phyloP scores from a whole-genome alignment of 2,329 filamentous ascomycete genomes.

The Drechslerella stenobrocha region DNA sequence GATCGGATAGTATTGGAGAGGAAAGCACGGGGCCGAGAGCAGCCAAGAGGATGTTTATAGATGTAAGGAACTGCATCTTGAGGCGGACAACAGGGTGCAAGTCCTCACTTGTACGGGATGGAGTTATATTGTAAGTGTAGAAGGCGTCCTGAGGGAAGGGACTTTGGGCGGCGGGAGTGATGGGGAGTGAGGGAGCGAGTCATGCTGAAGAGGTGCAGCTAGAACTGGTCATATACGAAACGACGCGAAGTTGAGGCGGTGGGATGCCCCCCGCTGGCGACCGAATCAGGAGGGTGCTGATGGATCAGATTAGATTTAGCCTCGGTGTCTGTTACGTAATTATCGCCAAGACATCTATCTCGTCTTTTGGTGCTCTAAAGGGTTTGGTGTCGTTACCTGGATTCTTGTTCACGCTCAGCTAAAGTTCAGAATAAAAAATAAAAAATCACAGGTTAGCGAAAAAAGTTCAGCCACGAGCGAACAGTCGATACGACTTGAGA shows the following conservation, averaged over 20 bases:
- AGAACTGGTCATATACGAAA: background rate
- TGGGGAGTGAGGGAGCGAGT: too few relatives aligned
- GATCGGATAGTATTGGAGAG: conserved; percentile 13
- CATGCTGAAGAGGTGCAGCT: too few relatives aligned
- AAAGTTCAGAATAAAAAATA: too few relatives aligned
- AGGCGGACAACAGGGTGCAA: background rate
- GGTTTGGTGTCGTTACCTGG: too few relatives aligned
- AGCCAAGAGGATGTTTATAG: conserved; percentile 15
- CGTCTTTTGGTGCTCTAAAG: too few relatives aligned
- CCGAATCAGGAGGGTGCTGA: conserved; percentile 23
- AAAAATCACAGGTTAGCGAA: too few relatives aligned
- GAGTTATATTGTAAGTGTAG: conserved; percentile 5
- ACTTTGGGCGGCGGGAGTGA: too few relatives aligned
- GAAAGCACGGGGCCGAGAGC: background rate
- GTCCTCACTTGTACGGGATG: conserved; percentile 17
- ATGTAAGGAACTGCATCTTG: conserved; percentile 21
- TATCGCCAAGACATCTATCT: background rate
- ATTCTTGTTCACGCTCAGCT: too few relatives aligned
- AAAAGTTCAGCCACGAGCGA: too few relatives aligned
- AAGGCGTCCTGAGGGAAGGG: too few relatives aligned
- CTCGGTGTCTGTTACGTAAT: background rate
- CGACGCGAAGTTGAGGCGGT: conserved; percentile 1
- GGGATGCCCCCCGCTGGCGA: conserved; percentile 17
- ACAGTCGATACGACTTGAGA: too few relatives aligned
- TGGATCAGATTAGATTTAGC: conserved; percentile 46